Conservation (phyloP, 352 stramenopile species). For the Phytophthora quininea region DNA sequence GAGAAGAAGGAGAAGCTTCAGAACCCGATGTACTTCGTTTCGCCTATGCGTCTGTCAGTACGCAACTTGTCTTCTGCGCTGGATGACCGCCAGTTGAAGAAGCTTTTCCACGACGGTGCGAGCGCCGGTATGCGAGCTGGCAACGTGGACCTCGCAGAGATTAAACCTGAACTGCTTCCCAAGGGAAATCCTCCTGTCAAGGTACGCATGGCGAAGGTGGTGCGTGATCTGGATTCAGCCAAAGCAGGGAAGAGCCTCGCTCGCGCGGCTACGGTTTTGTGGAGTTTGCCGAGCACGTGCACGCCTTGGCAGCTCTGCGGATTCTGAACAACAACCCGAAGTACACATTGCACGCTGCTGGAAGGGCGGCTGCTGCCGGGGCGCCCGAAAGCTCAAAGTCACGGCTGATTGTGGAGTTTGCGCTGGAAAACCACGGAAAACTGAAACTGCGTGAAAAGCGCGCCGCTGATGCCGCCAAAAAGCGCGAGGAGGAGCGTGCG, state of each 20-base stretch:
- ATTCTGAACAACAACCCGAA: constrained; percentile 97
- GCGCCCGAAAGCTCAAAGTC: constrained; percentile 65
- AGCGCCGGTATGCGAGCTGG: constrained; percentile 69
- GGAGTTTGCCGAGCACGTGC: constrained; percentile 96
- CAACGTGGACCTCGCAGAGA: constrained; percentile 83
- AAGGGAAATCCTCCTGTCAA: constrained; percentile 59
- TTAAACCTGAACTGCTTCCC: constrained; percentile 67
- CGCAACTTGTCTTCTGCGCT: constrained; percentile 90
- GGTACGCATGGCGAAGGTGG: constrained; percentile 84
- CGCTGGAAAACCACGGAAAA: constrained; percentile 90
- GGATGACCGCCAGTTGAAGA: constrained; percentile 92
- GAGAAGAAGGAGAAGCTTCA: constrained; percentile 98
- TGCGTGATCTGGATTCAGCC: constrained; percentile 72
- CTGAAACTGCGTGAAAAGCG: constrained; percentile 86
- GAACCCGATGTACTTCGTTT: constrained; percentile 98
- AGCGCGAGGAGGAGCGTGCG: constrained; percentile 66
- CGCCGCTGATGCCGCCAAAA: constrained; percentile 67
- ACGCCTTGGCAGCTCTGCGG: constrained; percentile 95
- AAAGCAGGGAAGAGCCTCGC: constrained; percentile 63
- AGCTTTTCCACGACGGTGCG: constrained; percentile 86
- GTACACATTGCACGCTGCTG: constrained; percentile 79
- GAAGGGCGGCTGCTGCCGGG: constrained; percentile 41
- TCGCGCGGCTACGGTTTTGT: constrained; percentile 94
- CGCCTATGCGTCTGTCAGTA: constrained; percentile 93
- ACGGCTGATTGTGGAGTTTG: constrained; percentile 90